Percentiles rank a stretch among this genome's conserved stretches.
Conservation (phyloP, 331 rosid genomes). For the Prunus yedoensis region DNA sequence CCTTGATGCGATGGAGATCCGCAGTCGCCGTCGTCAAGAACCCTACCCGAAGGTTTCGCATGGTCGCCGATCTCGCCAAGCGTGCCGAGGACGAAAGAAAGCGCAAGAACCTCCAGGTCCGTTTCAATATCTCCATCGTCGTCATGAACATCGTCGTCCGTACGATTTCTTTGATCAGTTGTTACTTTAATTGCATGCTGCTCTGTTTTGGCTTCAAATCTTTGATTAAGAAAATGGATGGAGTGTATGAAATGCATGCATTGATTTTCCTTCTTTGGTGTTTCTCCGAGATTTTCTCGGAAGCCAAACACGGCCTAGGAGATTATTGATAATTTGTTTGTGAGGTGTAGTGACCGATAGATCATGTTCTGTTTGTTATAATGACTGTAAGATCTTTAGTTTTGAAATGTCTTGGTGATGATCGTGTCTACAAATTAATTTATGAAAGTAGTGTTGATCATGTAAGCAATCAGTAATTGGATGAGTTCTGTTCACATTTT, state of each 20-base stretch:
- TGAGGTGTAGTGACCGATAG: neutral
- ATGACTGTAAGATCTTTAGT: neutral
- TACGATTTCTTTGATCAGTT: neutral
- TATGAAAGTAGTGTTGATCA: neutral
- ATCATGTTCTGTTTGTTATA: neutral
- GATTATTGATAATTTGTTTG: neutral
- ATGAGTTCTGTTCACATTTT: neutral
- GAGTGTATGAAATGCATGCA: neutral
- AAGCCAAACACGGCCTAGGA: neutral
- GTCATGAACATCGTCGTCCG: neutral
- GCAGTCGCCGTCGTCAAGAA: constrained; percentile 88
- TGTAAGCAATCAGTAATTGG: neutral
- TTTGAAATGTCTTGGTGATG: neutral
- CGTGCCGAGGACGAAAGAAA: constrained; percentile 63
- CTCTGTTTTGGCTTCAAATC: neutral
- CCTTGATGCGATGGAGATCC: constrained; percentile 77
- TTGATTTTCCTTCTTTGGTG: neutral
- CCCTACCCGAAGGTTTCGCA: constrained; percentile 87
- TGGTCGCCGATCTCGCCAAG: constrained; percentile 89
- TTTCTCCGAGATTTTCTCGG: neutral
- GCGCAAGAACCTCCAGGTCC: constrained; percentile 67
- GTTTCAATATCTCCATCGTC: neutral
- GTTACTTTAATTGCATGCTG: neutral
- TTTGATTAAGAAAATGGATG: neutral
- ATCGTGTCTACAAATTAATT: neutral